These are phyloP conservation scores for Malassezia equina DNA, from an alignment of 1,284 basidiomycete species.

Conservation along the genomic window DNA sequence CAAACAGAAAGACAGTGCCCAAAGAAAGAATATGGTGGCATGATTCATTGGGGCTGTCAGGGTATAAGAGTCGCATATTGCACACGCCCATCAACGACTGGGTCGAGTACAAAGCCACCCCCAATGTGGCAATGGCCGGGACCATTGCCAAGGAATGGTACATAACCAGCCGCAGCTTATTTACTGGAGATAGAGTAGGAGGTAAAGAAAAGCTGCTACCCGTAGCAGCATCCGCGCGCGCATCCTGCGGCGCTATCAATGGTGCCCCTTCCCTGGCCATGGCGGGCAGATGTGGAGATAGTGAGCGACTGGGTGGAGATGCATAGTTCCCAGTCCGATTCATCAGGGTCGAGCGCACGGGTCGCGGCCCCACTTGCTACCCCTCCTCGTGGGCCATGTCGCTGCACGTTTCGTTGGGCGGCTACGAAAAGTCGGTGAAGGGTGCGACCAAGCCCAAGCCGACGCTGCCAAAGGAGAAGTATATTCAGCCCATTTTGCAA, in stretches of 20 bases:
- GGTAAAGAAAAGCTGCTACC: not conserved
- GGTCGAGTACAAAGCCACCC: not conserved
- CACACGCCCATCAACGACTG: not conserved
- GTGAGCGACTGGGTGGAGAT: not conserved
- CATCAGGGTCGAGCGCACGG: not conserved
- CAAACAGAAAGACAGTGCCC: not conserved
- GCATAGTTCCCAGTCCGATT: conserved; percentile 4
- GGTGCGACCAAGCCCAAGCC: conserved; percentile 46
- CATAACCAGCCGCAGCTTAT: conserved; percentile 5
- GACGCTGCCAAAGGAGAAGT: conserved; percentile 42
- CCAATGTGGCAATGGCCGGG: conserved; percentile 1
- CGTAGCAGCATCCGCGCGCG: not conserved
- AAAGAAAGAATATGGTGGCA: not conserved
- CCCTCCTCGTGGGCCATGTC: conserved; percentile 12
- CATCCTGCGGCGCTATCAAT: not conserved
- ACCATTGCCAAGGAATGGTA: conserved; percentile 3
- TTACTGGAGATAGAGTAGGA: not conserved
- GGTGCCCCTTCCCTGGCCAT: not conserved
- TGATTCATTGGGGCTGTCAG: not conserved
- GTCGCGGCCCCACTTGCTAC: not conserved
- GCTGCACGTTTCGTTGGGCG: conserved; percentile 10
- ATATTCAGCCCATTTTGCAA: conserved; percentile 66
- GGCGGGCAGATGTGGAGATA: not conserved
- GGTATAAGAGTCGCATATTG: conserved; percentile 9
- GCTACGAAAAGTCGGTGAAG: conserved; percentile 45